Evolutionary conservation across 116 monocot species (phyloP).

Genomic region (Posidonia oceanica): DNA sequence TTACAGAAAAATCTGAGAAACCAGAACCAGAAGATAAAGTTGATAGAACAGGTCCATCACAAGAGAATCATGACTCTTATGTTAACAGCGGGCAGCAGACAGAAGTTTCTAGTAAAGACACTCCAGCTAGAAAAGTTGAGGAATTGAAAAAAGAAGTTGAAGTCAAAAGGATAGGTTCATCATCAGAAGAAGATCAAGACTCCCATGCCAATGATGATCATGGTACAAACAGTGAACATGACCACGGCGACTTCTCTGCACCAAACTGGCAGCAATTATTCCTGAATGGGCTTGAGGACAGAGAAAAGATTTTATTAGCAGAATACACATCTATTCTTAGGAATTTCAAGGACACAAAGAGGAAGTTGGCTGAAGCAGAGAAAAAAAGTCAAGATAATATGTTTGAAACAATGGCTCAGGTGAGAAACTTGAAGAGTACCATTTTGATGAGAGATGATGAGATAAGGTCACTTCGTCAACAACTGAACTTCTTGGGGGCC

Average conservation of each 20-base stretch:
- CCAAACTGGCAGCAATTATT: conserved; percentile 39
- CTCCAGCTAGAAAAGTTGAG: neutral
- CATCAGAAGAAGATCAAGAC: neutral
- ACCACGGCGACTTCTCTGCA: neutral
- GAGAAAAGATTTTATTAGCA: conserved; percentile 50
- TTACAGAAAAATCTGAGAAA: neutral
- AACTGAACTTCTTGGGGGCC: conserved; percentile 24
- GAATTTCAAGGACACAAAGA: conserved; percentile 61
- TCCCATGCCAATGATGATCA: neutral
- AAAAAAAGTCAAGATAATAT: conserved; percentile 49
- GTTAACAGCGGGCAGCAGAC: neutral
- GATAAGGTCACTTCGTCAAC: conserved; percentile 43
- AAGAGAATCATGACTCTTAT: neutral
- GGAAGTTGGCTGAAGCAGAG: conserved; percentile 47
- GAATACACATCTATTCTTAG: conserved; percentile 61
- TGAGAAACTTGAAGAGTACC: conserved; percentile 41
- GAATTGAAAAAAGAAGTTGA: neutral
- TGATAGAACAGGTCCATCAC: neutral
- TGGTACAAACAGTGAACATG: neutral
- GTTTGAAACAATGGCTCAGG: conserved; percentile 24
- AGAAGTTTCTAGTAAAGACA: neutral
- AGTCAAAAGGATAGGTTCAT: neutral
- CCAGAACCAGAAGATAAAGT: neutral
- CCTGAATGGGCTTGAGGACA: conserved; percentile 39
- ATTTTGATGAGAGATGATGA: conserved; percentile 65